These are phyloP conservation scores for Selenicereus undatus DNA, from an alignment of 148 eudicot species.

Conservation along the genomic window DNA sequence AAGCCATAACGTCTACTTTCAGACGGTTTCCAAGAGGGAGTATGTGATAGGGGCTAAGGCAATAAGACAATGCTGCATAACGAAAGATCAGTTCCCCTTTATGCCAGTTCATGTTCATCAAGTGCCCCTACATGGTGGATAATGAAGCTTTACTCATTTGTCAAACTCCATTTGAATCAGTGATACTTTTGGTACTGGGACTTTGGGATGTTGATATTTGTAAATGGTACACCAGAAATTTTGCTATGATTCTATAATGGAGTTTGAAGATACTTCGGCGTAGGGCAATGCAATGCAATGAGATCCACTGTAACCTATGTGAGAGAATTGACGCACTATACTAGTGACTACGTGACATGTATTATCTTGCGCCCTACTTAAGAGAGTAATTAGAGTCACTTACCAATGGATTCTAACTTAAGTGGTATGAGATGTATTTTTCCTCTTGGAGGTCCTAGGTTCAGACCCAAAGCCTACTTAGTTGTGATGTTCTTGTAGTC, in stretches of 20 bases:
- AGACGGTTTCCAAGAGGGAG: conserved; percentile 33
- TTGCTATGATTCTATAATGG: conserved; percentile 16
- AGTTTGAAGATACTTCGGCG: background rate
- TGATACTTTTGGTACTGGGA: background rate
- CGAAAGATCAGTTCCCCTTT: background rate
- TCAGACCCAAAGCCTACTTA: too few species aligned
- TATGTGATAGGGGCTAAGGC: background rate
- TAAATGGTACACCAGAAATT: conserved; percentile 4
- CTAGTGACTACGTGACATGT: too few species aligned
- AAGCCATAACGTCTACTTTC: conserved; percentile 47
- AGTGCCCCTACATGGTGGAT: background rate
- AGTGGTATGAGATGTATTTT: too few species aligned
- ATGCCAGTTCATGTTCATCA: conserved; percentile 2
- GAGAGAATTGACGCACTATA: background rate
- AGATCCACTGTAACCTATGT: background rate
- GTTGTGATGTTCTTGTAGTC: too few species aligned
- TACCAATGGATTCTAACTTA: too few species aligned
- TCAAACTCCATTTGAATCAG: background rate
- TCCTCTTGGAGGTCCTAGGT: too few species aligned
- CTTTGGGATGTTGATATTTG: conserved; percentile 11
- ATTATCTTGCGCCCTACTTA: too few species aligned
- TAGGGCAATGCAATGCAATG: background rate
- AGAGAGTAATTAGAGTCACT: too few species aligned
- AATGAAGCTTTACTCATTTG: background rate
- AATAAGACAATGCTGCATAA: background rate